Evolutionary conservation across 768 basidiomycete genomes (phyloP), one percentile per base, ranked within the genome.

Genomic region (Termitomyces sp.): DNA sequence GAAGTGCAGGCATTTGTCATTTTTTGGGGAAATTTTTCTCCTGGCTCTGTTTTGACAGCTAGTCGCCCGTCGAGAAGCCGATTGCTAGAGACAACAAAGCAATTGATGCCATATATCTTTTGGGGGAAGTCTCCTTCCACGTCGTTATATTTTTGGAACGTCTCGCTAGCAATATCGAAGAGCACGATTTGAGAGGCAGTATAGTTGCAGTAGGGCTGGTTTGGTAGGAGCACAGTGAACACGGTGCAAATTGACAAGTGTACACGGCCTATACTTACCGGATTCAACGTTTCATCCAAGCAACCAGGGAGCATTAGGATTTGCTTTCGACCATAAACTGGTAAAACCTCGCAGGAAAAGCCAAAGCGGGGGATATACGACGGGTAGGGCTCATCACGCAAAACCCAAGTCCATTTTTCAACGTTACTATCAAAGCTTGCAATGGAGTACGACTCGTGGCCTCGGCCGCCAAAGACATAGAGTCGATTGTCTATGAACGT

Each of bases 361-460:
- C 55, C 55, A 30, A 56, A 22, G 3, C 13, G 31, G 1, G 62
- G 61, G n/a, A 63, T 31, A 41, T 59, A 46, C 4, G 55, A 6
- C 8, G 61, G 65, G 31, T 61, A 63, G 18, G 58, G 47, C 33
- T 59, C 55, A 45, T 64, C 63, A n/a, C 60, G 42, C 1, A 56
- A 62, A 15, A 48, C 31, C 65, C 58, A 63, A 41, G 27, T 41
- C 58, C 59, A 60, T 27, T 16, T 42, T 2, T 55, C 44, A 1
- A 27, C 20, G 2, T n/a, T n/a, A 44, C 24, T 13, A 22, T 49
- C 48, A 54, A 56, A 57, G 5, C 59, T 33, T 9, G 58, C 57
- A 39, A 66, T 55, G 41, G 48, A 61, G 48, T 51, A 61, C 12
- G 60, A 59, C 9, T 60, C 46, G 3, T 52, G 50, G 15, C 13